These are phyloP conservation scores for Dichotomocladium elegans DNA, from an alignment of 371 early-diverging fungal genomes.

Conservation along the genomic window DNA sequence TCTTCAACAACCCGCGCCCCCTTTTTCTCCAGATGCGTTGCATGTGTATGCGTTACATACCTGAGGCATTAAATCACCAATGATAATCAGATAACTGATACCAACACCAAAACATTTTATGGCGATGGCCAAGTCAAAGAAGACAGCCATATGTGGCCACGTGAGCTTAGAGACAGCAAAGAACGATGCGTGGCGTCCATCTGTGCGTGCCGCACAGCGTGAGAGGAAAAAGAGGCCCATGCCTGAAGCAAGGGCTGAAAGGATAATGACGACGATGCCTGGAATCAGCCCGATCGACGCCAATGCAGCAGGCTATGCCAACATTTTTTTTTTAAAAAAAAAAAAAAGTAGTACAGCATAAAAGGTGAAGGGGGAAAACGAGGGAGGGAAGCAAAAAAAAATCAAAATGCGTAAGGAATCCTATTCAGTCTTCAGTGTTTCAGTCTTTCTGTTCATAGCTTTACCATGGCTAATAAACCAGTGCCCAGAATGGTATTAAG, in stretches of 20 bases:
- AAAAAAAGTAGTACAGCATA: no score
- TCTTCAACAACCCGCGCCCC: neutral
- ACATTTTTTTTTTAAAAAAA: neutral
- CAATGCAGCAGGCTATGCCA: slow-evolving; percentile 71
- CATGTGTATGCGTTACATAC: slow-evolving; percentile 26
- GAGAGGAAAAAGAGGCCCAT: slow-evolving; percentile 86
- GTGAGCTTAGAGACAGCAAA: slow-evolving; percentile 86
- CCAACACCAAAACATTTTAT: slow-evolving; percentile 99
- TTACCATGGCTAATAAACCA: slow-evolving; percentile 98
- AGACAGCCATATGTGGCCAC: slow-evolving; percentile 86
- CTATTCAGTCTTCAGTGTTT: no score
- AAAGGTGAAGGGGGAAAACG: no score
- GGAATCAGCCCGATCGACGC: slow-evolving; percentile 83
- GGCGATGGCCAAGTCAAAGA: slow-evolving; percentile 97
- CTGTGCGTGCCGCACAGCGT: slow-evolving; percentile 65
- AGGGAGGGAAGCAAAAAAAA: no score
- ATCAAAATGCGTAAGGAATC: no score
- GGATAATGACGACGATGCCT: slow-evolving; percentile 74
- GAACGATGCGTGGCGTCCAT: slow-evolving; percentile 83
- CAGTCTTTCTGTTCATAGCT: no score
- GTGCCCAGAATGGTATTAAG: slow-evolving; percentile 93
- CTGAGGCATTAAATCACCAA: slow-evolving; percentile 91
- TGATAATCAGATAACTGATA: slow-evolving; percentile 97
- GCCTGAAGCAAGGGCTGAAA: slow-evolving; percentile 73
- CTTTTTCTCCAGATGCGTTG: no score